Evolutionary conservation across 768 basidiomycete genomes (phyloP).

Genomic region (Leccinellum rugosiceps): DNA sequence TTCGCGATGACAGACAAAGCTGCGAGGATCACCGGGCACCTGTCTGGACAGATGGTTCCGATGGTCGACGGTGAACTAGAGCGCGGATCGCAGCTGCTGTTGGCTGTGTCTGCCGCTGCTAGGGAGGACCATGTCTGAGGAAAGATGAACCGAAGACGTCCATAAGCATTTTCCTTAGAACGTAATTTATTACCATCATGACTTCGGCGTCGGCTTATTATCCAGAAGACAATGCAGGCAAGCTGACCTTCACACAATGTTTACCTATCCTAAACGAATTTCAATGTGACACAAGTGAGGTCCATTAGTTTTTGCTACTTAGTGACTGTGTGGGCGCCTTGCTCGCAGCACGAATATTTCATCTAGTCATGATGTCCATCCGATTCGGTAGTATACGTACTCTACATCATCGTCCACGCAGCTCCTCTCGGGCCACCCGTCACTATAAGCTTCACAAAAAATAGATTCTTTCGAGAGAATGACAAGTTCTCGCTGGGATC

Average conservation of each 20-base stretch:
- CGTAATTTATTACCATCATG: too few relatives aligned
- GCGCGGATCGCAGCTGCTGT: conserved; percentile 27
- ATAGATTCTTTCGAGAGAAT: conserved; percentile 55
- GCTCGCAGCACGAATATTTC: too few relatives aligned
- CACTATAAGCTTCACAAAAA: conserved; percentile 45
- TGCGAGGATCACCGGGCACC: conserved; percentile 22
- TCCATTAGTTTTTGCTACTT: too few relatives aligned
- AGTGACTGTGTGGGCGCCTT: too few relatives aligned
- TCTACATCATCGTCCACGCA: conserved; percentile 49
- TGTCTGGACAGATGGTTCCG: conserved; percentile 31
- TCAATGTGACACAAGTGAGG: neutral
- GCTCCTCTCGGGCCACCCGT: conserved; percentile 24
- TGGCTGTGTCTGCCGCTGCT: neutral
- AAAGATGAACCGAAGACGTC: neutral
- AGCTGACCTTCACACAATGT: neutral
- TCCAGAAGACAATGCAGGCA: too few relatives aligned
- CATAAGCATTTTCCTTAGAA: neutral
- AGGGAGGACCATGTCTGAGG: neutral
- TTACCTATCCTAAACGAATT: neutral
- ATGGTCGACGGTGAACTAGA: conserved; percentile 30
- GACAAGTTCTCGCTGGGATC: conserved; percentile 33
- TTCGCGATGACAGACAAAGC: conserved; percentile 28
- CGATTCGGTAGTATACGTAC: conserved; percentile 71
- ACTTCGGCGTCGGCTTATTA: neutral
- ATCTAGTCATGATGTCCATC: conserved; percentile 43